Percentiles rank a stretch among this genome's conserved stretches.
Evolutionary conservation across 139 green algal genomes (phyloP).

Genomic region (Chlamydomonas sphaeroides): DNA sequence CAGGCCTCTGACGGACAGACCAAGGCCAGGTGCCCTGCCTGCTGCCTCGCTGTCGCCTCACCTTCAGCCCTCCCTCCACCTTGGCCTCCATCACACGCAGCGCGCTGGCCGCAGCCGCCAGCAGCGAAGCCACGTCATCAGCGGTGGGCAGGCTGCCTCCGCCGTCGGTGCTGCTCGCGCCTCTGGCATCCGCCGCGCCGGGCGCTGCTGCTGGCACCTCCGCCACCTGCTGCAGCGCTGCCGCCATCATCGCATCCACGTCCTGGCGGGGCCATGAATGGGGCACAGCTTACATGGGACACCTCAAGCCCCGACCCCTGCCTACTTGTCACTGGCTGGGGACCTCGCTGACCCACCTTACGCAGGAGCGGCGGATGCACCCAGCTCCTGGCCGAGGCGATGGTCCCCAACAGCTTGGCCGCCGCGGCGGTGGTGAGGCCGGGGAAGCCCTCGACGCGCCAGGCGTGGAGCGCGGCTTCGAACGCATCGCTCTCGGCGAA

Average conservation of each 20-base stretch:
- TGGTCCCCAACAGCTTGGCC: neutral
- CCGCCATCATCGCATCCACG: neutral
- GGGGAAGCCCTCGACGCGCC: neutral
- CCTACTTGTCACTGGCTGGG: too few species aligned
- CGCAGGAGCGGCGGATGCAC: neutral
- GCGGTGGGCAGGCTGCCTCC: too few species aligned
- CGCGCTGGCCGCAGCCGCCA: neutral
- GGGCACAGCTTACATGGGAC: too few species aligned
- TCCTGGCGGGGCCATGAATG: neutral
- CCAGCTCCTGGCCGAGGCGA: neutral
- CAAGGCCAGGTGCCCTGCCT: neutral
- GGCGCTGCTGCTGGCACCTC: neutral
- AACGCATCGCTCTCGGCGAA: neutral
- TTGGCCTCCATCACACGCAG: constrained; percentile 2
- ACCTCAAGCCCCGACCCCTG: too few species aligned
- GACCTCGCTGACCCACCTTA: neutral
- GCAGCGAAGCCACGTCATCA: neutral
- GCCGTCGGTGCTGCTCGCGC: too few species aligned
- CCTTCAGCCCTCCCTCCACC: neutral
- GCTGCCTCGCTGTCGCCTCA: neutral
- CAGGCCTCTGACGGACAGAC: neutral
- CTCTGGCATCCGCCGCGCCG: too few species aligned
- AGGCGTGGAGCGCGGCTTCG: neutral
- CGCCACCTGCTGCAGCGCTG: neutral
- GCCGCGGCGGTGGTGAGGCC: neutral